phyloP scores from a whole-genome alignment of 2,329 filamentous ascomycete genomes.

The Cadophora malorum region DNA sequence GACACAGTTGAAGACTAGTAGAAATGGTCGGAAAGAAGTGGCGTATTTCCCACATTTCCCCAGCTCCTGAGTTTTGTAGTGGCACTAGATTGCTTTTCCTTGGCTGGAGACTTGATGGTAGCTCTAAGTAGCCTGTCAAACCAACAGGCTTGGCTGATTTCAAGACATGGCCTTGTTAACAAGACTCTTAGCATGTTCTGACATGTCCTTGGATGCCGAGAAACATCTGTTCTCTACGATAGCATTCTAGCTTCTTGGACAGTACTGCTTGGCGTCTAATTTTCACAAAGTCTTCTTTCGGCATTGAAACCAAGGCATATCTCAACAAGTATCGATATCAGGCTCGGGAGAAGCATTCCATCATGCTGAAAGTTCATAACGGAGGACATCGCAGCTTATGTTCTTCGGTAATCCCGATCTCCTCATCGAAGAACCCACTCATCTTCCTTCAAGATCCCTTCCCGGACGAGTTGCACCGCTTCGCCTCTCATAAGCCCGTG shows the following conservation, averaged over 20 bases:
- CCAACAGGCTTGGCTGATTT: not conserved
- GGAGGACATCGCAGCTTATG: too few species aligned
- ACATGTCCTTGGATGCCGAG: not conserved
- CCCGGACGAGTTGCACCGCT: not conserved
- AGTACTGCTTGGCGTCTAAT: not conserved
- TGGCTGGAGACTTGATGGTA: not conserved
- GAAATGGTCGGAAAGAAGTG: not conserved
- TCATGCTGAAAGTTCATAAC: too few species aligned
- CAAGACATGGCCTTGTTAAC: not conserved
- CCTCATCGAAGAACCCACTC: not conserved
- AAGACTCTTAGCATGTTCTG: not conserved
- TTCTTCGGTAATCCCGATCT: not conserved
- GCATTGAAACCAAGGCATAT: not conserved
- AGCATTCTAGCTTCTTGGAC: not conserved
- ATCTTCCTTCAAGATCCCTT: not conserved
- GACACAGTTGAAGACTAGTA: not conserved
- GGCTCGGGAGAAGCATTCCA: too few species aligned
- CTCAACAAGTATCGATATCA: not conserved
- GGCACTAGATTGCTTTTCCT: not conserved
- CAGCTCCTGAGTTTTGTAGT: not conserved
- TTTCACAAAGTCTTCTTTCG: not conserved
- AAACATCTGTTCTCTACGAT: not conserved
- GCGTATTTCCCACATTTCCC: not conserved
- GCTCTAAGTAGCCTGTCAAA: not conserved
- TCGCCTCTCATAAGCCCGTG: slow-evolving; percentile 4